phyloP scores from a whole-genome alignment of 495 filamentous ascomycete species.

The Penicillium tannophilum region DNA sequence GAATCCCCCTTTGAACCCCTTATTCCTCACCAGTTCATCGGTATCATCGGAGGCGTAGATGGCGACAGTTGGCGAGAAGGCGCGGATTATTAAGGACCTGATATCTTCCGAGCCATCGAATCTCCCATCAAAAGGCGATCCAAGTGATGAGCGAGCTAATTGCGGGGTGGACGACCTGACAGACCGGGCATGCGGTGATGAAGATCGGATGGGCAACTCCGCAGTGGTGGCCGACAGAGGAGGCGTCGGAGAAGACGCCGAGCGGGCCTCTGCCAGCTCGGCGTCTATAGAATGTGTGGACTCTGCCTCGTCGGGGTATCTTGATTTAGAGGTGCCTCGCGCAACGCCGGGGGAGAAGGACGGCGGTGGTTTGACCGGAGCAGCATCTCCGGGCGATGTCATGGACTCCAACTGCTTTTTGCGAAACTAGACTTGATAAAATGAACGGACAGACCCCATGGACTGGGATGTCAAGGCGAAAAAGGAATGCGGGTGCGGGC shows the following conservation, averaged over 20 bases:
- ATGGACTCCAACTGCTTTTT: constrained; percentile 51
- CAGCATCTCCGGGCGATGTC: constrained; percentile 63
- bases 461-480: constrained; percentile 22
- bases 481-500: constrained; percentile 1
- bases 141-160: constrained; percentile 58
- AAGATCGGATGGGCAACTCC: constrained; percentile 43
- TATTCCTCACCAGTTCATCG: constrained; percentile 75
- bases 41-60: constrained; percentile 83
- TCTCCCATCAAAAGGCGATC: constrained; percentile 51
- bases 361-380: constrained; percentile 62
- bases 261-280: constrained; percentile 51
- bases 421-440: constrained; percentile 17
- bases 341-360: constrained; percentile 56
- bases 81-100: constrained; percentile 72
- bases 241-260: constrained; percentile 52
- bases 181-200: constrained; percentile 60
- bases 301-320: constrained; percentile 44
- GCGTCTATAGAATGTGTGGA: constrained; percentile 46
- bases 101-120: constrained; percentile 61
- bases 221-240: constrained; percentile 37
- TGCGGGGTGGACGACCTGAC: constrained; percentile 62
- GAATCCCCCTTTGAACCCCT: constrained; percentile 81
- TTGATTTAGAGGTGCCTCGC: constrained; percentile 54
- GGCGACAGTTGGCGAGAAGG: constrained; percentile 85
- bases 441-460: constrained; percentile 36